Evolutionary conservation across 2,329 filamentous ascomycete species (phyloP), one percentile per base, ranked within the genome.

Genomic region (Trichophyton rubrum): DNA sequence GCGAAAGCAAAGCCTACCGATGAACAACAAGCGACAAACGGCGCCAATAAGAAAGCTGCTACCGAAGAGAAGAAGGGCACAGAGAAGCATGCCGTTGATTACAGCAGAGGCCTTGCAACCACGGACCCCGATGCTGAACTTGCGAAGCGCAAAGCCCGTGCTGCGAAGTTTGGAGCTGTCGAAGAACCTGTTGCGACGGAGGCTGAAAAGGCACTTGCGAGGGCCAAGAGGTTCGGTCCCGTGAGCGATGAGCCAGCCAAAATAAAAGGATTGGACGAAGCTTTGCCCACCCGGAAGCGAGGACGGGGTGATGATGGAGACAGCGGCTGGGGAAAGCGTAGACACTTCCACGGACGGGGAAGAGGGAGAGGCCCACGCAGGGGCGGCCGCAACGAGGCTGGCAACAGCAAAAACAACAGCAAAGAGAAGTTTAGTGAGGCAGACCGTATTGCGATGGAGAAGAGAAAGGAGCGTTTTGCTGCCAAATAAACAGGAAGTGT

Each of bases 111-210:
- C 24, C 71, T 79, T 17, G 71, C 76, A 8, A 66, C 72, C 15
- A 75, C 77, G 5, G 72, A 76, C 59, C 59, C 78, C 24, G 77
- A 79, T 63, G 71, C 71, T 45, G 77, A 79, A 60, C 62, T 79
- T 64, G 73, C 70, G 60, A 79, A 78, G 69, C 76, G 77, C 62
- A 77, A 77, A 67, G 73, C 74, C 41, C 76, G 77, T 58, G 77
- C 77, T 11, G 76, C 75, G 63, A 77, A 78, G 61, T 79, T 79
- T 64, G 77, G 77, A 20, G 73, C 75, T 41, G 70, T 72, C n/a
- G 73, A 75, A 61, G 73, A 74, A 22, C 65, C 71, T 0, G 68
- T 73, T 59, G 69, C 71, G 49, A 69, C 70, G 56, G 76, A 78
- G 59, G 74, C 76, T 11, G 69, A 74, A 62, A 78, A 77, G 67